phyloP scores from a whole-genome alignment of 1,139 yeast genomes.

The Blastobotrys malaysiensis region DNA sequence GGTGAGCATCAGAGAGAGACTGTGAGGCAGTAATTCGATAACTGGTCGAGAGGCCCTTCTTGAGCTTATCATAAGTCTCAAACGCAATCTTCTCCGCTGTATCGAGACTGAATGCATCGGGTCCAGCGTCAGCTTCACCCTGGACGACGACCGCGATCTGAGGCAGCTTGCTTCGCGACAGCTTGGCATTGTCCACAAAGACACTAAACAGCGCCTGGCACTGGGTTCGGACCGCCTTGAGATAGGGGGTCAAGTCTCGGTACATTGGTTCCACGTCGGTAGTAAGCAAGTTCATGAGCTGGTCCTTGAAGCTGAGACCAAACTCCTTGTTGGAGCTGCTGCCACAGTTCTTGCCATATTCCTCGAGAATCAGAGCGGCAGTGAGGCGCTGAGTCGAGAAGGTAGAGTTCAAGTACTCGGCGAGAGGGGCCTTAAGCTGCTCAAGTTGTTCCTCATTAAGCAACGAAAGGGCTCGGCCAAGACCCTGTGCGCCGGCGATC shows the following conservation, averaged over 20 bases:
- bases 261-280: conserved; percentile 51
- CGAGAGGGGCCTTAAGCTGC: conserved; percentile 26
- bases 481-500: conserved; percentile 67
- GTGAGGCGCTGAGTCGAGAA: conserved; percentile 80
- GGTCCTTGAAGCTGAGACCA: conserved; percentile 25
- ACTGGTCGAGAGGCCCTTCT: conserved; percentile 61
- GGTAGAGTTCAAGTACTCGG: conserved; percentile 45
- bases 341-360: conserved; percentile 49
- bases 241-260: conserved; percentile 81
- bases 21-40: conserved; percentile 67
- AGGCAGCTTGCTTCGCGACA: conserved; percentile 73
- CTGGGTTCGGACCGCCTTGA: conserved; percentile 80
- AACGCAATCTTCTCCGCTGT: conserved; percentile 67
- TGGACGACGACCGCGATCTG: conserved; percentile 83
- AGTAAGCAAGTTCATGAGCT: conserved; percentile 41
- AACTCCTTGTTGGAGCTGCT: conserved; percentile 18
- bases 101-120: conserved; percentile 80
- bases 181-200: conserved; percentile 69
- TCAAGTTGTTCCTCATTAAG: conserved; percentile 37
- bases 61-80: conserved; percentile 62
- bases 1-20: conserved; percentile 73
- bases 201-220: conserved; percentile 78
- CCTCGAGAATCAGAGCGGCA: conserved; percentile 64
- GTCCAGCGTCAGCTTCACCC: conserved; percentile 93
- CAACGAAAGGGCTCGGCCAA: conserved; percentile 64